phyloP scores from a whole-genome alignment of 306 rosid species.

The Rosa persica region DNA sequence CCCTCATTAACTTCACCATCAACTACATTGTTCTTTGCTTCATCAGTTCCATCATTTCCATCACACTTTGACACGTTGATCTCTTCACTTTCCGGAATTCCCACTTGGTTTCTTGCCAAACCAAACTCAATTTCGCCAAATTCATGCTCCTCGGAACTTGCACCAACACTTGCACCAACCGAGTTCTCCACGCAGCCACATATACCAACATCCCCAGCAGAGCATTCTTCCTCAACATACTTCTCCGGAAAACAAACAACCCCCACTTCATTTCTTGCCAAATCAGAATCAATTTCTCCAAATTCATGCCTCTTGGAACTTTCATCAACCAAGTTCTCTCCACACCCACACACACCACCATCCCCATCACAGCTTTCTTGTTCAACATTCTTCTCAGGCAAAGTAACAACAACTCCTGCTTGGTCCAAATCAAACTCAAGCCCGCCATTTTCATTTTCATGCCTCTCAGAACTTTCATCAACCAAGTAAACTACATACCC shows the following conservation, averaged over 20 bases:
- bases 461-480: constrained; percentile 15
- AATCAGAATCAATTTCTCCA: not conserved
- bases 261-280: constrained; percentile 17
- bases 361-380: constrained; percentile 4
- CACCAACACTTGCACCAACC: constrained; percentile 36
- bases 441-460: not conserved
- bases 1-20: constrained; percentile 17
- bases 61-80: constrained; percentile 28
- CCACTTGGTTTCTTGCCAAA: constrained; percentile 19
- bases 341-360: not conserved
- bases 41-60: constrained; percentile 27
- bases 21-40: constrained; percentile 8
- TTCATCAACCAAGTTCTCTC: constrained; percentile 25
- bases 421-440: not conserved
- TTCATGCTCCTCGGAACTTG: constrained; percentile 18
- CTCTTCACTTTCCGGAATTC: constrained; percentile 13
- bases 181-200: not conserved
- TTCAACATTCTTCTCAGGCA: constrained; percentile 27
- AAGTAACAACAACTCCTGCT: constrained; percentile 32
- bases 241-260: constrained; percentile 33
- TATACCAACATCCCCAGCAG: not conserved
- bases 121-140: constrained; percentile 27
- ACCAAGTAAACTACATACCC: not conserved
- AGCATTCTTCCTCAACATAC: constrained; percentile 21
- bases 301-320: constrained; percentile 11